A percentile compares a stretch with the other conserved stretches of the same genome.
These are phyloP conservation scores for Usnea hakonensis DNA, from an alignment of 495 filamentous ascomycete species.

Conservation along the genomic window DNA sequence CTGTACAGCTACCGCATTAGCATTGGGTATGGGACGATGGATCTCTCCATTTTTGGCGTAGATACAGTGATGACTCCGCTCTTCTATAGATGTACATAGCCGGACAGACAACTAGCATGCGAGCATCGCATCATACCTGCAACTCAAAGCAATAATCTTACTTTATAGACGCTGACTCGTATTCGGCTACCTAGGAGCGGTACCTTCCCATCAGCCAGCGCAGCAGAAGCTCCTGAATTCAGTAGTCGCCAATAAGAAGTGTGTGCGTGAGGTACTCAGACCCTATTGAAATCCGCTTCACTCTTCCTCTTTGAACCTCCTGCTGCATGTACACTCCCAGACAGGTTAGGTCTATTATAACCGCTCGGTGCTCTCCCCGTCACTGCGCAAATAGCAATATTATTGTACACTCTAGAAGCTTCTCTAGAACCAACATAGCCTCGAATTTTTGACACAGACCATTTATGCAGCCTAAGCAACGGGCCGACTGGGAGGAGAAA, in stretches of 20 bases:
- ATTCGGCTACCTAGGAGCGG: background rate
- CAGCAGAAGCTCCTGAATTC: background rate
- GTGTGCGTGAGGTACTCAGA: background rate
- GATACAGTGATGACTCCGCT: conserved; percentile 4
- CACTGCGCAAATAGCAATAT: background rate
- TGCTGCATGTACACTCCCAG: background rate
- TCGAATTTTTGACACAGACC: background rate
- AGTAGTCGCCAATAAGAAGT: background rate
- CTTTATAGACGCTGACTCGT: background rate
- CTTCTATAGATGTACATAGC: conserved; percentile 14
- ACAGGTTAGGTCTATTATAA: background rate
- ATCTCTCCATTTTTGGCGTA: background rate
- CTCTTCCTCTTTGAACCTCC: background rate
- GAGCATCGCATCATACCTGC: conserved; percentile 1
- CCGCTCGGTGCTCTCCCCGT: background rate
- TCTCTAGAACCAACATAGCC: background rate
- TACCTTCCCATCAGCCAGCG: background rate
- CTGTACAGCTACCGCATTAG: conserved; percentile 3
- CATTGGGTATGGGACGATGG: background rate
- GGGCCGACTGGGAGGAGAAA: conserved; percentile 12
- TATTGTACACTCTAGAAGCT: background rate
- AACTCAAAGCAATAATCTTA: background rate
- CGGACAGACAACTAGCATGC: background rate
- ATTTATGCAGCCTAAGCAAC: conserved; percentile 6
- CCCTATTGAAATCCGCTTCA: background rate